phyloP scores from a whole-genome alignment of 2,329 filamentous ascomycete genomes.

The Paracoccidioides brasiliensis region DNA sequence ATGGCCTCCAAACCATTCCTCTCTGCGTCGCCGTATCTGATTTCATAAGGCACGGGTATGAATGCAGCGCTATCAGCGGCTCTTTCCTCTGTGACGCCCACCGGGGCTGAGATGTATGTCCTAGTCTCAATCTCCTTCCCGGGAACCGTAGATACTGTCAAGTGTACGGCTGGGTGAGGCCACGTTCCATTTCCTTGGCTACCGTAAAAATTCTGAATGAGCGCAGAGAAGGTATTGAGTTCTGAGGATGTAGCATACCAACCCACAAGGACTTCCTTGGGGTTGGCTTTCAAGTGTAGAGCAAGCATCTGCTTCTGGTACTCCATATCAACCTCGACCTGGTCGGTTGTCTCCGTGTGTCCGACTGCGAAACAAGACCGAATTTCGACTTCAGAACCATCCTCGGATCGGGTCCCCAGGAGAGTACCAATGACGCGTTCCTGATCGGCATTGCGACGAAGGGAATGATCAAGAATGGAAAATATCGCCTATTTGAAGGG shows the following conservation, averaged over 20 bases:
- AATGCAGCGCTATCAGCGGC: slow-evolving; percentile 94
- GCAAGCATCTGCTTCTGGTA: slow-evolving; percentile 99
- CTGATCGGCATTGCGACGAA: slow-evolving; percentile 81
- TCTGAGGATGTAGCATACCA: slow-evolving; percentile 98
- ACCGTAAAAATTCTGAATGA: slow-evolving; percentile 99
- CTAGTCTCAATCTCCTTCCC: slow-evolving; percentile 79
- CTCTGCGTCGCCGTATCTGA: slow-evolving; percentile 73
- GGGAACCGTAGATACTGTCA: slow-evolving; percentile 83
- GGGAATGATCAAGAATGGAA: slow-evolving; percentile 72
- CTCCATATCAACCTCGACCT: slow-evolving; percentile 98
- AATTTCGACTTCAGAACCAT: slow-evolving; percentile 93
- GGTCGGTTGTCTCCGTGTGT: slow-evolving; percentile 95
- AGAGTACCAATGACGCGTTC: slow-evolving; percentile 95
- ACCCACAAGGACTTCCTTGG: slow-evolving; percentile 84
- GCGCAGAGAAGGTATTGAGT: slow-evolving; percentile 93
- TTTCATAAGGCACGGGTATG: slow-evolving; percentile 90
- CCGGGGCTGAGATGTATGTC: slow-evolving; percentile 90
- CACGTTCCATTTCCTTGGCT: slow-evolving; percentile 93
- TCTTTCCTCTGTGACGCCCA: slow-evolving; percentile 87
- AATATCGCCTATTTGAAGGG: slow-evolving; percentile 43
- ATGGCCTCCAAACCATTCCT: slow-evolving; percentile 72
- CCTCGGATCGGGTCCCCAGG: slow-evolving; percentile 83
- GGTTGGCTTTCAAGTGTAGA: slow-evolving; percentile 83
- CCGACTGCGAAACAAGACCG: slow-evolving; percentile 94
- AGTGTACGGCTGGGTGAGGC: slow-evolving; percentile 91